Evolutionary conservation across 257 asterid species (phyloP).

Genomic region (Osmanthus fragrans): DNA sequence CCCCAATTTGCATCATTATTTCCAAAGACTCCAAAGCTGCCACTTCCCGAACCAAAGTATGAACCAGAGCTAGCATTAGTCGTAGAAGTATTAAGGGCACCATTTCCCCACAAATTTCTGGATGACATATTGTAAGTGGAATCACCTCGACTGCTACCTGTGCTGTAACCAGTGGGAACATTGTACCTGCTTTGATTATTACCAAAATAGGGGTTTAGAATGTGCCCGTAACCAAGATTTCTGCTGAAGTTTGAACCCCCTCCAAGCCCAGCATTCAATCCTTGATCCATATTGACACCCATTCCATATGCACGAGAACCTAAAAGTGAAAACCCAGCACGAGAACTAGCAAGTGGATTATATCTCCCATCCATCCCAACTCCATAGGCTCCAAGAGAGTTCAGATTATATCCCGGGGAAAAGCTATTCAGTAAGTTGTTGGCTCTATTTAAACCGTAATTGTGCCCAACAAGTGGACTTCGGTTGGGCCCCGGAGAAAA

Average conservation of each 20-base stretch:
- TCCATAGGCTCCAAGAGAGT: constrained; percentile 64
- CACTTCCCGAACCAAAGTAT: constrained; percentile 56
- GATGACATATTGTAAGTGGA: constrained; percentile 51
- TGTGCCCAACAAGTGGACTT: constrained; percentile 60
- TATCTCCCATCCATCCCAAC: constrained; percentile 71
- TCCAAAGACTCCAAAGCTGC: constrained; percentile 69
- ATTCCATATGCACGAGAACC: constrained; percentile 55
- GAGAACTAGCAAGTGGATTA: constrained; percentile 54
- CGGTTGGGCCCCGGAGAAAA: constrained; percentile 68
- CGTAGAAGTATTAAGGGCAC: constrained; percentile 55
- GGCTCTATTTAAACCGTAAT: constrained; percentile 58
- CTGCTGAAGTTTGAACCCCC: constrained; percentile 60
- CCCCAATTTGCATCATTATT: constrained; percentile 70
- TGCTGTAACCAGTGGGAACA: constrained; percentile 69
- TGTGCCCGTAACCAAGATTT: constrained; percentile 64
- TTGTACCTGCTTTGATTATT: constrained; percentile 58
- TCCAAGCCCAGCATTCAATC: constrained; percentile 54
- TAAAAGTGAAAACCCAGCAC: constrained; percentile 42
- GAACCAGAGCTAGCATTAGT: constrained; percentile 54
- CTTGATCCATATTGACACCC: constrained; percentile 69
- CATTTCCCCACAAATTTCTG: constrained; percentile 69
- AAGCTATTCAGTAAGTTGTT: constrained; percentile 57
- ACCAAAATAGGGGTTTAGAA: constrained; percentile 57
- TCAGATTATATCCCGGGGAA: constrained; percentile 56
- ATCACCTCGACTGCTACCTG: constrained; percentile 53